Evolutionary conservation across 179 eudicot genomes (phyloP), one percentile per base, ranked within the genome.

Genomic region (Beta corolliflora): DNA sequence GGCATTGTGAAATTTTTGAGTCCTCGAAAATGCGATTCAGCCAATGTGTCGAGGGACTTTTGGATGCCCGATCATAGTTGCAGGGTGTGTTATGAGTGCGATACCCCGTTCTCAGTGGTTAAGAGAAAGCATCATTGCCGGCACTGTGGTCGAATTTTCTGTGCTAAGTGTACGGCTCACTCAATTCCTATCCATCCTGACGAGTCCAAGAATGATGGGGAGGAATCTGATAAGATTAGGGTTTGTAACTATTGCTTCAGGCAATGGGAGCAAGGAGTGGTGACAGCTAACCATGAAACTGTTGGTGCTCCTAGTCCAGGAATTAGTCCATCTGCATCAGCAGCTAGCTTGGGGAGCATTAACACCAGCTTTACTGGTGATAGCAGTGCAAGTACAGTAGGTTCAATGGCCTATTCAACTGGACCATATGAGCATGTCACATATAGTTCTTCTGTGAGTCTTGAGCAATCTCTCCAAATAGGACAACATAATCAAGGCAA

Each of bases 1-100:
- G 88, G 83, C 16, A 78, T 82, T 19, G 87, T 85, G 52, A 86
- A 82, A 64, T 81, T 79, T 80, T 88, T 86, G 89, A 77, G 84
- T 54, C 86, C 82, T 60, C 58, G 85, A 48, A 81, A 79, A 63
- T 72, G 77, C 56, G 82, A 82, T 56, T 16, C 84, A 1, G 45
- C 84, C 74, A 71, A 82, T 84, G 86, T 84, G 56, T 86, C 84
- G 48, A 84, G 89, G 81, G 86, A 70, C 50, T 86, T 88, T 84
- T 88, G 90, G 90, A 88, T 88, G 88, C 90, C 84, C 1, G 90
- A 86, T 84, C 85, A 84, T 41, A 84, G 88, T 71, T 86, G 88
- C 61, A 78, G 83, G 71, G 86, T 80, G 41, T 82, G 89, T 81
- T 86, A 84, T 81, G 87, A 86, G 46, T 88, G 89, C 71, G 90